Evolutionary conservation across 2,329 filamentous ascomycete species (phyloP), one percentile per base, ranked within the genome.

Genomic region (Plectosphaerella sp.): DNA sequence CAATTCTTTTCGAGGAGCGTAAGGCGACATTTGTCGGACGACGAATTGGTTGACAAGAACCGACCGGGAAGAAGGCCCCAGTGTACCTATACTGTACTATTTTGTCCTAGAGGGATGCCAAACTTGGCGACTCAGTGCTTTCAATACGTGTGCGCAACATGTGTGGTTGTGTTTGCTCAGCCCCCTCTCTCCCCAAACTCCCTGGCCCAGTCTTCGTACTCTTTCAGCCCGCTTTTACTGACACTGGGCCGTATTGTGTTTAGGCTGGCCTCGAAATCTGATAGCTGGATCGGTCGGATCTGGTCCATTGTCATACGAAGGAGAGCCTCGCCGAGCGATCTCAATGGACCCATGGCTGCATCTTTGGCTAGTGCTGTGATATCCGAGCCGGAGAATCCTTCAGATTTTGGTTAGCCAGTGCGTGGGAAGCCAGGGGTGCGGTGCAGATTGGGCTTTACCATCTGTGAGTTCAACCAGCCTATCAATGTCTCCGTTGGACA

Each of bases 311-410:
- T 89, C 78, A 95, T 97, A 58, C 89, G 86, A 35, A 99, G 77
- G 28, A 99, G 74, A 41, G 88, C 90, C 67, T 97, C 94, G 24
- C 94, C 94, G 3, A 97, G 76, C 50, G 91, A 93, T 33, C 94
- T 83, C 12, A 99, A 75, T 1, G 94, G 94, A 0, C 94, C 93
- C 94, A 99, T 99, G 3, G 94, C 94, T 9, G 94, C 94, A 66
- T 99, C 94, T 71, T 99, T 99, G 8, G 94, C 94, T 9, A 99
- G 76, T 1, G 94, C 92, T 20, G 94, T 97, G 58, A 99, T 96
- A 64, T 99, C 94, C 2, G 91, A 96, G 45, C 94, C 94, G 9
- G 91, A 97, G 72, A 96, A 99, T n/a, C 91, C 92, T 97, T 51
- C 12, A 37, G 39, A 33, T 25, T n/a, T 20, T 43, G 16, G 41